Base-by-base conservation (phyloP, 2,329 filamentous ascomycete genomes). In the Aspergillus oerlinghausenensis region DNA sequence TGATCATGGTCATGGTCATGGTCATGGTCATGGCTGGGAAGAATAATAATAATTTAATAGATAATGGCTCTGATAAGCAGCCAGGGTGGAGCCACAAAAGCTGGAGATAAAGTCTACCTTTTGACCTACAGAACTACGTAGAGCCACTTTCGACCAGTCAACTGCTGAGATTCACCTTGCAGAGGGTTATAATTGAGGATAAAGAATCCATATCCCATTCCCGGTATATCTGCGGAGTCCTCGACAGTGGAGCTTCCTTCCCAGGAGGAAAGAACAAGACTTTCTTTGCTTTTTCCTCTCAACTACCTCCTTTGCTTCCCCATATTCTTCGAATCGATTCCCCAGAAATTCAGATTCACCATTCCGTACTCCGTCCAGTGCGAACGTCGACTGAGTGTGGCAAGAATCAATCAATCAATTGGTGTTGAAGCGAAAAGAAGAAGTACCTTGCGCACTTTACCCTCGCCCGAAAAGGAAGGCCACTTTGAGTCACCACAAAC, bases 51-150 rank as follows among this genome's bases (percentile, higher is more conserved):
- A 23, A 23, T 23, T 23, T 4, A 23, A 23, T 9, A 38, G 42
- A 19, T 14, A 40, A 48, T 28, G 55, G 26, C 65, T 65, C 65
- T 65, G 64, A 69, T 72, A 65, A 71, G 68, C 56, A 74, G 73
- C 42, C 72, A 77, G 55, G 82, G 51, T 64, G 61, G 56, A 56
- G 57, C 57, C 50, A 14, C 43, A 52, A 38, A 52, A 54, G 53
- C 53, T 55, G 50, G 54, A 67, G 66, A 69, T 66, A 67, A 65
- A 67, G 60, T 4, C 28, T 11, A 9, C 25, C 25, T 26, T 26
- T 26, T 26, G 25, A 26, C 28, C 28, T 29, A 29, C 9, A 10
- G 3, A 29, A 11, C 28, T 11, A 29, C 32, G 5, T 38, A 38
- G 57, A 62, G 54, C 50, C 19, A 21, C 21, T 47, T 47, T 17